Percentiles rank a stretch among this genome's conserved stretches.
phyloP scores from a whole-genome alignment of 768 basidiomycete genomes.

The Trametes cingulata region DNA sequence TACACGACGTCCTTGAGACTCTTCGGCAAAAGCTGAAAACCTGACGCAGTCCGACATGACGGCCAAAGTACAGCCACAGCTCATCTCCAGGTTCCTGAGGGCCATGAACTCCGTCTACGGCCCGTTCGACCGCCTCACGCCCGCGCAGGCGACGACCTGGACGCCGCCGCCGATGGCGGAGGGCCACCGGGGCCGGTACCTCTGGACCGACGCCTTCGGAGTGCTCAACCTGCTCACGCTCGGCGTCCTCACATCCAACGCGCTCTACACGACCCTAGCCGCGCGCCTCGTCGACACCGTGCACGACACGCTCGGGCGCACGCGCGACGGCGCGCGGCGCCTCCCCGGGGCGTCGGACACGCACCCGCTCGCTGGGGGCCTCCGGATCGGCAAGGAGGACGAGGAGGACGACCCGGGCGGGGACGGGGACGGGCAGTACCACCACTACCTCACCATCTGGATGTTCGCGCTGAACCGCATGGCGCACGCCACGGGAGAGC shows the following conservation, averaged over 20 bases:
- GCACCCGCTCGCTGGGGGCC: slow-evolving; percentile 32
- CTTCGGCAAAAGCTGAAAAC: neutral
- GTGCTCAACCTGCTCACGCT: slow-evolving; percentile 33
- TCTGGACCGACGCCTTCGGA: slow-evolving; percentile 37
- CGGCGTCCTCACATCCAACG: slow-evolving; percentile 19
- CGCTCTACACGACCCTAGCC: slow-evolving; percentile 25
- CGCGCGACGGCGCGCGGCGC: slow-evolving; percentile 24
- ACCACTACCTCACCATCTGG: slow-evolving; percentile 34
- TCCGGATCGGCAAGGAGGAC: slow-evolving; percentile 32
- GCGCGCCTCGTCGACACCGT: slow-evolving; percentile 29
- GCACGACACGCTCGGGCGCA: slow-evolving; percentile 30
- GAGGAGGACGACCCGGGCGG: slow-evolving; percentile 26
- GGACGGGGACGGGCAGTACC: slow-evolving; percentile 35
- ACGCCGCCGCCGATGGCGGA: slow-evolving; percentile 24
- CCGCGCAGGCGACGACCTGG: slow-evolving; percentile 15
- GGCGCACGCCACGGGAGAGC: slow-evolving; percentile 25
- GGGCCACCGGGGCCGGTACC: slow-evolving; percentile 31
- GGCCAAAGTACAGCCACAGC: neutral
- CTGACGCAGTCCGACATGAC: neutral
- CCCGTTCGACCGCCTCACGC: slow-evolving; percentile 9
- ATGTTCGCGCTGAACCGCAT: slow-evolving; percentile 37
- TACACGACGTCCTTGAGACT: too few species aligned
- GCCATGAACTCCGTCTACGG: slow-evolving; percentile 27
- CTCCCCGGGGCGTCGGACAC: slow-evolving; percentile 31
- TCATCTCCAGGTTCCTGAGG: slow-evolving; percentile 14